Percentiles rank a stretch among this genome's conserved stretches.
Evolutionary conservation across 169 alveolate species (phyloP).

Genomic region (Plasmodium coatneyi): DNA sequence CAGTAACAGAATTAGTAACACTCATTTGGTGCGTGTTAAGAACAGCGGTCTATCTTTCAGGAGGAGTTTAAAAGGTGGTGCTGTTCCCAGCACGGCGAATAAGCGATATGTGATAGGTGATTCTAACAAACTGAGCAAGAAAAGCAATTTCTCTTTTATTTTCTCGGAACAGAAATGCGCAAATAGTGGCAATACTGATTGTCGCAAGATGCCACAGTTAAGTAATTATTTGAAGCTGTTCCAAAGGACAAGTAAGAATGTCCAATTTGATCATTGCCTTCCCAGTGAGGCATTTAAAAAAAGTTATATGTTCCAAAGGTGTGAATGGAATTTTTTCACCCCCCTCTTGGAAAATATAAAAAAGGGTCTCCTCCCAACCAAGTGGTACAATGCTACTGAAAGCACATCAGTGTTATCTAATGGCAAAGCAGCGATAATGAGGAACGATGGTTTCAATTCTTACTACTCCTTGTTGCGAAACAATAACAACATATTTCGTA

Average conservation of each 20-base stretch:
- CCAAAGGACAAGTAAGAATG: neutral
- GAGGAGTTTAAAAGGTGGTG: neutral
- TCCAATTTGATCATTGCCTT: neutral
- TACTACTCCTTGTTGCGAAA: constrained; percentile 8
- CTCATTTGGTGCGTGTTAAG: neutral
- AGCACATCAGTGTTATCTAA: neutral
- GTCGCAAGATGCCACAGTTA: neutral
- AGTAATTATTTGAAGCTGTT: neutral
- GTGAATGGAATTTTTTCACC: neutral
- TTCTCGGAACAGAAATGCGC: neutral
- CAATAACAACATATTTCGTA: constrained; percentile 12
- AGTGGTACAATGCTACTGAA: neutral
- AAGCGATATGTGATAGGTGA: neutral
- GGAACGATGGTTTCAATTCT: neutral
- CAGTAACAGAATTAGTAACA: neutral
- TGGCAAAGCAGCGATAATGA: neutral
- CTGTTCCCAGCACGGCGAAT: neutral
- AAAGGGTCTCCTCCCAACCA: neutral
- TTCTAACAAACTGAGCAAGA: neutral
- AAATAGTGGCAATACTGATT: neutral
- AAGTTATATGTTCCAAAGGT: neutral
- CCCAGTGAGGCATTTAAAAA: neutral
- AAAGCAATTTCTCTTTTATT: neutral
- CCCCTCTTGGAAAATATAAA: neutral
- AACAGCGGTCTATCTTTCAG: neutral